Evolutionary conservation across 2,329 filamentous ascomycete species (phyloP), one percentile per base, ranked within the genome.

Genomic region (Aspergillus neoniger): DNA sequence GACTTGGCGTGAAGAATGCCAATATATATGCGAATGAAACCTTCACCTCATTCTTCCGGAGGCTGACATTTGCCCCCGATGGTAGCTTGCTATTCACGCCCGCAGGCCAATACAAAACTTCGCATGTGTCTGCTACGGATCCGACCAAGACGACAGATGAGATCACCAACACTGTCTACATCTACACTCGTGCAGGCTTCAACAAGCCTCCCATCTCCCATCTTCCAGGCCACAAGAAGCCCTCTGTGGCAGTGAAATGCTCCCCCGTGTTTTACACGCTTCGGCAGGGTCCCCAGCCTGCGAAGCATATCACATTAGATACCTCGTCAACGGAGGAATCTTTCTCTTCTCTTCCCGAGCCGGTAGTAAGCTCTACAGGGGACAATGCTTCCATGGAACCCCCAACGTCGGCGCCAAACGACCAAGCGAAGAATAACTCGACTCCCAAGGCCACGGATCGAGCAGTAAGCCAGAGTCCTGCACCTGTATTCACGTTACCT

Each of bases 11-110:
- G 56, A 91, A 89, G 72, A 97, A 96, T 69, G 88, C 92, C 44
- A 92, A 88, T 67, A 88, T 99, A 49, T 99, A 99, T 74, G 92
- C 92, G 49, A 98, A 97, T 70, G 95, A 99, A 77, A 97, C 94
- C 0, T 85, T 98, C 61, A 97, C 94, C 0, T 98, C 95, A 0
- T 99, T 99, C 79, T 99, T 99, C 80, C 86, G 95, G 55, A 87
- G 95, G 50, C 81, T 99, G 53, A 93, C 94, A 0, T 99, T 99
- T 73, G 92, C 96, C 1, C 94, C 95, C 0, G 96, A 99, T 72
- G 95, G 95, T 25, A 96, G 93, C 73, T 81, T 99, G 53, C 83
- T 99, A 4, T 88, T 99, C 65, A 99, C 95, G 0, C 95, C 95
- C 2, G 94, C 95, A 2, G 95, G 95, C 7, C 95, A 98, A 73